Percentiles rank a stretch among this genome's conserved stretches.
Conservation (phyloP, 176 grass and related monocot species). For the Oryza punctata region DNA sequence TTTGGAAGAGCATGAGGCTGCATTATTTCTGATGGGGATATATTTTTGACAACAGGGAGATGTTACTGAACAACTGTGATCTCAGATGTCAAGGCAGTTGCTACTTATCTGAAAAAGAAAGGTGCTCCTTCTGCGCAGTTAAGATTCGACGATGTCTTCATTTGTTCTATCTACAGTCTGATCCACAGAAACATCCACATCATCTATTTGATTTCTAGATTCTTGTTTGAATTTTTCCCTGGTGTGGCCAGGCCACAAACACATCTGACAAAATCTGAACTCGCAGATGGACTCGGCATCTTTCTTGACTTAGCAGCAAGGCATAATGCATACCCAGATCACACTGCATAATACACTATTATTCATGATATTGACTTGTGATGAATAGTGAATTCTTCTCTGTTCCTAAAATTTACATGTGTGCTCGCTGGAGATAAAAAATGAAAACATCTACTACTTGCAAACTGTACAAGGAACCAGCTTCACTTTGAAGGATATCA, state of each 20-base stretch:
- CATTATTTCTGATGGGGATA: conserved; percentile 24
- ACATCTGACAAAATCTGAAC: conserved; percentile 7
- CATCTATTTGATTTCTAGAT: conserved; percentile 41
- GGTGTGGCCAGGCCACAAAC: conserved; percentile 23
- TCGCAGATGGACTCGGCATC: conserved; percentile 21
- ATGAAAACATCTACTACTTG: conserved; percentile 18
- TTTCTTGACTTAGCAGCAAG: conserved; percentile 31
- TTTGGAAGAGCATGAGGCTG: not conserved
- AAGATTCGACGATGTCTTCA: conserved; percentile 46
- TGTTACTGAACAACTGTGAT: not conserved
- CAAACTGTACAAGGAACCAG: not conserved
- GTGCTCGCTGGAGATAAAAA: conserved; percentile 2
- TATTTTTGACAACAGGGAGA: not conserved
- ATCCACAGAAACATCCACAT: conserved; percentile 44
- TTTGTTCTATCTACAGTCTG: conserved; percentile 51
- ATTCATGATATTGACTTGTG: not conserved
- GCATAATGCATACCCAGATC: conserved; percentile 7
- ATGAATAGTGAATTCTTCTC: conserved; percentile 19
- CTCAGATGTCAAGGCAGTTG: not conserved
- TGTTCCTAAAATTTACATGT: conserved; percentile 38
- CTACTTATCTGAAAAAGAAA: conserved; percentile 25
- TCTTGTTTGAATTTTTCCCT: conserved; percentile 13
- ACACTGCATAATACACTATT: not conserved
- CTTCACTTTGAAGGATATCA: conserved; percentile 10
- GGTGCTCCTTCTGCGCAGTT: conserved; percentile 8